These are phyloP conservation scores for Corrigiola litoralis DNA, from an alignment of 179 eudicot species.

Conservation along the genomic window DNA sequence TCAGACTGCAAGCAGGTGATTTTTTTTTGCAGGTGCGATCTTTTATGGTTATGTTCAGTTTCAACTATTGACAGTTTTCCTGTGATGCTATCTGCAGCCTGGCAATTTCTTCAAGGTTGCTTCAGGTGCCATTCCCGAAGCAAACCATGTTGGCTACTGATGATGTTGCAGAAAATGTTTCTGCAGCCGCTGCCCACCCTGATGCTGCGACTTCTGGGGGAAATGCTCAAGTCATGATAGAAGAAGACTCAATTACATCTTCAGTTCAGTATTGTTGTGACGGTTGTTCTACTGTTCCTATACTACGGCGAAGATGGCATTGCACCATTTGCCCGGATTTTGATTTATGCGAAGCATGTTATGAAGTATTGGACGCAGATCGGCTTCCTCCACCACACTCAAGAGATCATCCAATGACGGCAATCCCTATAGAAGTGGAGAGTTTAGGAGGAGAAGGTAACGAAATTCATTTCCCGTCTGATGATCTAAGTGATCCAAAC, in stretches of 20 bases:
- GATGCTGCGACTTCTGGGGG: constrained; percentile 53
- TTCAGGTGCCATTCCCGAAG: constrained; percentile 99
- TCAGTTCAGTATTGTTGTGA: constrained; percentile 99
- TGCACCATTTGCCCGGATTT: constrained; percentile 98
- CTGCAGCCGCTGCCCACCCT: constrained; percentile 48
- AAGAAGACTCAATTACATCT: constrained; percentile 92
- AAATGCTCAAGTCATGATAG: constrained; percentile 80
- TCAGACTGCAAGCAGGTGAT: constrained; percentile 98
- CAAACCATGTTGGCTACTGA: constrained; percentile 92
- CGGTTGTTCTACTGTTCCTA: constrained; percentile 99
- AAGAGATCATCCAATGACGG: constrained; percentile 98
- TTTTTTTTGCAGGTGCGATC: neutral
- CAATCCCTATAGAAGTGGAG: constrained; percentile 95
- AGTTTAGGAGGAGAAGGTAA: constrained; percentile 77
- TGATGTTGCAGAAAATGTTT: constrained; percentile 60
- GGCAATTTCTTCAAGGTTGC: constrained; percentile 98
- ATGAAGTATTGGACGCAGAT: constrained; percentile 88
- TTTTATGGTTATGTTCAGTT: neutral
- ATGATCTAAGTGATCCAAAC: constrained; percentile 56
- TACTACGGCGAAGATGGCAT: constrained; percentile 93
- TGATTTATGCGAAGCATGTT: constrained; percentile 97
- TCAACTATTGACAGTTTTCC: constrained; percentile 11
- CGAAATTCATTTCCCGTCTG: constrained; percentile 72
- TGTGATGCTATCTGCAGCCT: constrained; percentile 31
- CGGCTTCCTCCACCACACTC: constrained; percentile 95